These are phyloP conservation scores for Dunaliella primolecta DNA, from an alignment of 139 green algal genomes.

Conservation along the genomic window DNA sequence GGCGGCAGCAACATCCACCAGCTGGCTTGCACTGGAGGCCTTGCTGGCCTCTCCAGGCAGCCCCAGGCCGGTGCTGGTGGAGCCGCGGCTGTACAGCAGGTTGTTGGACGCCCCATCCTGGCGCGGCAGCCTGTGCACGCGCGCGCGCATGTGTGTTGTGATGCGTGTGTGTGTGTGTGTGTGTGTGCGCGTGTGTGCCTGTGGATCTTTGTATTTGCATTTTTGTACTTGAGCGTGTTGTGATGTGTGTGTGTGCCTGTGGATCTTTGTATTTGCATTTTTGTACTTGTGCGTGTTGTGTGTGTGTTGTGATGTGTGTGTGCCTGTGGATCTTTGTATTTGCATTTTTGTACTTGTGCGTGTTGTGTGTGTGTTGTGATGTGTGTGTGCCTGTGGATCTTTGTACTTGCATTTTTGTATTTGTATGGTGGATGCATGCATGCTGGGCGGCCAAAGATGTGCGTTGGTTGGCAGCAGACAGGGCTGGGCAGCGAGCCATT, in stretches of 20 bases:
- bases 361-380: too few species aligned
- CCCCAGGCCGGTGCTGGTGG: neutral
- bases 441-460: too few species aligned
- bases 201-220: neutral
- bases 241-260: neutral
- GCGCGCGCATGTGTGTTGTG: neutral
- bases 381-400: too few species aligned
- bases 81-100: neutral
- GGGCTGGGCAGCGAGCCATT: too few species aligned
- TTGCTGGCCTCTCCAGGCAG: neutral
- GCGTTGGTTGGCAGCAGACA: too few species aligned
- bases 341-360: too few species aligned
- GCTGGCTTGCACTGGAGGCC: neutral
- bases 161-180: neutral
- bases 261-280: neutral
- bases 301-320: neutral
- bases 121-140: neutral
- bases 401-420: too few species aligned
- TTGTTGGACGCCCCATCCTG: neutral
- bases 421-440: too few species aligned
- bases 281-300: too few species aligned
- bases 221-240: too few species aligned
- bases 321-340: too few species aligned
- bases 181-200: neutral
- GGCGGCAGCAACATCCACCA: neutral